Percentiles rank a stretch among this genome's conserved stretches.
phyloP scores from a whole-genome alignment of 306 rosid genomes.

The Ormosia semicastrata region DNA sequence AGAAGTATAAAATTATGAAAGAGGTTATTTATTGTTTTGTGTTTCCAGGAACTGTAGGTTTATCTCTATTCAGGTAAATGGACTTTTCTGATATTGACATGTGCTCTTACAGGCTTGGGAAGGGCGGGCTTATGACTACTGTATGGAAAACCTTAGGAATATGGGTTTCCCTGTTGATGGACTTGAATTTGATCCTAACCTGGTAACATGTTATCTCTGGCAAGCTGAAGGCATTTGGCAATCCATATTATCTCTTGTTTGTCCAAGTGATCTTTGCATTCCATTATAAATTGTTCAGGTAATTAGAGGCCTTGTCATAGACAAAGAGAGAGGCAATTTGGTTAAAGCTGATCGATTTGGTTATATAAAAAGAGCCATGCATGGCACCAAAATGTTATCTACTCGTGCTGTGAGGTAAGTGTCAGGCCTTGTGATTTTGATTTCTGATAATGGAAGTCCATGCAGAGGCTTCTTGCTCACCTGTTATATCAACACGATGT shows the following conservation, averaged over 20 bases:
- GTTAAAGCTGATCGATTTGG: slow-evolving; percentile 98
- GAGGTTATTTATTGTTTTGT: slow-evolving; percentile 15
- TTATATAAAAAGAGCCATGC: slow-evolving; percentile 93
- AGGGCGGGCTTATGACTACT: slow-evolving; percentile 96
- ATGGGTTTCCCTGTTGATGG: slow-evolving; percentile 94
- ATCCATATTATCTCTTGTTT: slow-evolving; percentile 13
- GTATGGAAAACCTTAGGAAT: slow-evolving; percentile 85
- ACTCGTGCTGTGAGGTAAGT: slow-evolving; percentile 81
- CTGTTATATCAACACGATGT: slow-evolving; percentile 1
- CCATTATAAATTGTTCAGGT: slow-evolving; percentile 56
- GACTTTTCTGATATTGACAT: slow-evolving; percentile 22
- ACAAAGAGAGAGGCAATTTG: slow-evolving; percentile 92
- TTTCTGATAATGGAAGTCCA: slow-evolving; percentile 11
- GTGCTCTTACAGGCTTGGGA: slow-evolving; percentile 84
- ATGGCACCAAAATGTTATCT: slow-evolving; percentile 91
- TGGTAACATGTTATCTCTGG: slow-evolving; percentile 55
- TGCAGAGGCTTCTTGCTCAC: neutral
- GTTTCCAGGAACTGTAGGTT: slow-evolving; percentile 19
- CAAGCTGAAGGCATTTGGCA: slow-evolving; percentile 30
- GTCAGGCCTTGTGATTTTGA: slow-evolving; percentile 25
- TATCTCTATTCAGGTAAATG: slow-evolving; percentile 1
- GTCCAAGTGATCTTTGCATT: slow-evolving; percentile 20
- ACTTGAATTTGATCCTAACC: slow-evolving; percentile 87
- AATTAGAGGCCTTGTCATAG: slow-evolving; percentile 97
- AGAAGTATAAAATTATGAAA: neutral